Evolutionary conservation across 208 protist genomes (phyloP).

Genomic region (Leishmania martiniquensis): DNA sequence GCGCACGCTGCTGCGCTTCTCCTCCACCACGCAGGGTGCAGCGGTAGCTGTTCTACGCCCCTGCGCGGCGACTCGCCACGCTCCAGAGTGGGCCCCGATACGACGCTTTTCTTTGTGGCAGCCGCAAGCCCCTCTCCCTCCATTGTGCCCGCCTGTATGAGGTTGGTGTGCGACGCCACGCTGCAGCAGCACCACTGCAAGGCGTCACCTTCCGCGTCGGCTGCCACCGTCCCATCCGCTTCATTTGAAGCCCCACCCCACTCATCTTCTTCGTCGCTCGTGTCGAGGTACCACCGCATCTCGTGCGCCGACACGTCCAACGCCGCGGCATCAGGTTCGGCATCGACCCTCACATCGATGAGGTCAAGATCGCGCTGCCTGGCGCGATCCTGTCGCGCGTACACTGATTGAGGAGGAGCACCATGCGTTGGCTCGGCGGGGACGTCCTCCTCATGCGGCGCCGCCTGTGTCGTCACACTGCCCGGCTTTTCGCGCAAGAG

Average conservation of each 20-base stretch:
- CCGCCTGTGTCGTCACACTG: neutral
- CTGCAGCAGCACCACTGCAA: slow-evolving; percentile 1
- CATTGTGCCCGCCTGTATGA: neutral
- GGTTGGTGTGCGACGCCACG: neutral
- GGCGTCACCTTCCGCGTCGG: neutral
- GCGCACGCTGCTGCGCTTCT: no score
- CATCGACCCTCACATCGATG: neutral
- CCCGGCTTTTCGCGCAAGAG: neutral
- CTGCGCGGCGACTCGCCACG: neutral
- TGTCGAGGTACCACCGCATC: slow-evolving; percentile 24
- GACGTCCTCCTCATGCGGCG: neutral
- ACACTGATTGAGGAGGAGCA: no score
- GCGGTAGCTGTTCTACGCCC: neutral
- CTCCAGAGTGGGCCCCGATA: neutral
- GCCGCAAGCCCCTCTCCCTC: neutral
- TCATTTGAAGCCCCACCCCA: neutral
- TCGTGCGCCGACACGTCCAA: slow-evolving; percentile 2
- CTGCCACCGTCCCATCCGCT: neutral
- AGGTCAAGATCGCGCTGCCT: neutral
- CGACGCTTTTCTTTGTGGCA: neutral
- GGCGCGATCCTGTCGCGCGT: neutral
- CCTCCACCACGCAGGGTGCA: slow-evolving; percentile 16
- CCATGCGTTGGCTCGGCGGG: neutral
- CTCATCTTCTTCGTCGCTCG: slow-evolving; percentile 25
- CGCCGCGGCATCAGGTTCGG: neutral